Evolutionary conservation across 2,329 filamentous ascomycete genomes (phyloP).

Genomic region (Cladophialophora psammophila): DNA sequence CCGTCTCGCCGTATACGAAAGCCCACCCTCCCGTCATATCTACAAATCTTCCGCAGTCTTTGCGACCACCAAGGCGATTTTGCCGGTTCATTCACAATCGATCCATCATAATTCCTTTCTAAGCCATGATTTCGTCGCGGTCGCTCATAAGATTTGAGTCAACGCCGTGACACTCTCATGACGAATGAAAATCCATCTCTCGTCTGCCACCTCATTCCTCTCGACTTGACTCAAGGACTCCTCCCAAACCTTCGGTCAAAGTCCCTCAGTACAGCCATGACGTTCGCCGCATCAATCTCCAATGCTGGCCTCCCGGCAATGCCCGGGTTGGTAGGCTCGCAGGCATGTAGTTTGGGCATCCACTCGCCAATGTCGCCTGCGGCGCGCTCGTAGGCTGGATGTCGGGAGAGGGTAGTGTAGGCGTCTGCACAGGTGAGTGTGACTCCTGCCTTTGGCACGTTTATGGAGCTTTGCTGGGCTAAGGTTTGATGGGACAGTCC

Average conservation of each 20-base stretch:
- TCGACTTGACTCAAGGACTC: slow-evolving; percentile 28
- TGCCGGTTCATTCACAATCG: too few relatives aligned
- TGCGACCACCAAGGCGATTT: too few relatives aligned
- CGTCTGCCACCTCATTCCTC: background rate
- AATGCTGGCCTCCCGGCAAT: slow-evolving; percentile 62
- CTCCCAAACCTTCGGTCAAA: slow-evolving; percentile 77
- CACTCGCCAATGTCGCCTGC: slow-evolving; percentile 77
- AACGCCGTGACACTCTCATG: too few relatives aligned
- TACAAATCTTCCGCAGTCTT: too few relatives aligned
- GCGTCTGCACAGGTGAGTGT: slow-evolving; percentile 77
- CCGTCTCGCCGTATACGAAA: too few relatives aligned
- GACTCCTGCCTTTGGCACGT: slow-evolving; percentile 53
- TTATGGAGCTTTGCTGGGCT: slow-evolving; percentile 40
- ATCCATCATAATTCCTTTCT: too few relatives aligned
- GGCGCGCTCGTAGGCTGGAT: slow-evolving; percentile 76
- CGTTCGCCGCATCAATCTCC: slow-evolving; percentile 82
- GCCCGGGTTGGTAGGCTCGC: slow-evolving; percentile 42
- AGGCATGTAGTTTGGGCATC: slow-evolving; percentile 75
- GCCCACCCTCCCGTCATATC: too few relatives aligned
- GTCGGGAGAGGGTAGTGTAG: slow-evolving; percentile 78
- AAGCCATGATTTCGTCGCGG: too few relatives aligned
- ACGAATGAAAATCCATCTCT: too few relatives aligned
- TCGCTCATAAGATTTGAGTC: too few relatives aligned
- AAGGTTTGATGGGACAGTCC: slow-evolving; percentile 32
- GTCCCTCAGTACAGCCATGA: slow-evolving; percentile 83